Percentiles rank a stretch among this genome's conserved stretches.
Evolutionary conservation across 805 yeast species (phyloP).

Genomic region (Yamadazyma philogaea): DNA sequence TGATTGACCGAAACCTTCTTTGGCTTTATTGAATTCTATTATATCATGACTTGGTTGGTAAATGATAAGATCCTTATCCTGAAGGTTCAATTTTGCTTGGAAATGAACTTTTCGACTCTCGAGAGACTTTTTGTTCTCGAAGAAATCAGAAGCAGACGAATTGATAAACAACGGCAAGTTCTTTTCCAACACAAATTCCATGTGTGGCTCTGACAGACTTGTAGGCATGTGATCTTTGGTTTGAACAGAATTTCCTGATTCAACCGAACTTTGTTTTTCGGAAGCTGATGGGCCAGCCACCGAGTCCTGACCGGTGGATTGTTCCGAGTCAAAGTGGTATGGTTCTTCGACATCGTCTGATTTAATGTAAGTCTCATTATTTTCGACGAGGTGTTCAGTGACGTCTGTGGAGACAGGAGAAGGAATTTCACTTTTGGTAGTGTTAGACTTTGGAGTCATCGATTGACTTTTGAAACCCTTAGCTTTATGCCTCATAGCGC

Average conservation of each 20-base stretch:
- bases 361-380: background rate
- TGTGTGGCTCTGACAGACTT: background rate
- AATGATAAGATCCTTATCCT: conserved; percentile 8
- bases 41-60: conserved; percentile 1
- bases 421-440: conserved; percentile 4
- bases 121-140: background rate
- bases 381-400: conserved; percentile 1
- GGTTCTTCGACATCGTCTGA: background rate
- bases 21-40: conserved; percentile 21
- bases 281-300: background rate
- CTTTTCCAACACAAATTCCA: conserved; percentile 1
- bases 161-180: conserved; percentile 15
- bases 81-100: conserved; percentile 1
- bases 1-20: conserved; percentile 5
- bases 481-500: background rate
- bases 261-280: background rate
- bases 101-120: conserved; percentile 7
- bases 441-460: conserved; percentile 4
- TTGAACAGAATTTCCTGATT: background rate
- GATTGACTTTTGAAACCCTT: conserved; percentile 6
- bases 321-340: background rate
- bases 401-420: conserved; percentile 8
- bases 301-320: background rate
- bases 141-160: conserved; percentile 13
- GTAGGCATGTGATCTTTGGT: background rate